phyloP scores from a whole-genome alignment of 2,329 filamentous ascomycete genomes.

The Aureobasidium sp. region DNA sequence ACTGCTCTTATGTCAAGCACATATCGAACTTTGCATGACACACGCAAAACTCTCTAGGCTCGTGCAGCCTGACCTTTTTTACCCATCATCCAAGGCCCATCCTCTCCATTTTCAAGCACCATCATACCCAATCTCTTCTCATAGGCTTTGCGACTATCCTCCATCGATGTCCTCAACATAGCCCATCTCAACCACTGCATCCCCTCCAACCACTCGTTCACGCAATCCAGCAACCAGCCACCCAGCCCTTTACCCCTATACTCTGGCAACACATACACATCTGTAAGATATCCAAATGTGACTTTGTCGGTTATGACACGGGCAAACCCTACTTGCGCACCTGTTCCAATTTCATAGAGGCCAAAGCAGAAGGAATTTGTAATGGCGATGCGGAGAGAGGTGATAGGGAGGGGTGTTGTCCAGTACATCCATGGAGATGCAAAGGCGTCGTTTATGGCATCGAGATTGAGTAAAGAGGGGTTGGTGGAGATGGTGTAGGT shows the following conservation, averaged over 20 bases:
- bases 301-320: neutral
- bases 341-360: neutral
- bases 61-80: neutral
- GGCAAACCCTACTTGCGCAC: neutral
- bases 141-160: neutral
- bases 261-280: constrained; percentile 24
- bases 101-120: neutral
- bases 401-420: constrained; percentile 12
- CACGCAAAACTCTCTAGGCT: neutral
- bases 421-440: neutral
- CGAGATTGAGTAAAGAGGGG: neutral
- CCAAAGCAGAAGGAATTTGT: neutral
- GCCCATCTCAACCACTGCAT: constrained; percentile 28
- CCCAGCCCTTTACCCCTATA: neutral
- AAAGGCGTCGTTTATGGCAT: constrained; percentile 5
- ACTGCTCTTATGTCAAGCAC: neutral
- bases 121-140: neutral
- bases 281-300: neutral
- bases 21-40: neutral
- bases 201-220: neutral
- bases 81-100: neutral
- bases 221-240: constrained; percentile 28
- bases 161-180: neutral
- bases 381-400: neutral
- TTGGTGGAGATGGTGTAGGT: neutral